Percentiles rank a stretch among this genome's conserved stretches.
These are phyloP conservation scores for Metarhizium guizhouense DNA, from an alignment of 2,329 filamentous ascomycete species.

Conservation along the genomic window DNA sequence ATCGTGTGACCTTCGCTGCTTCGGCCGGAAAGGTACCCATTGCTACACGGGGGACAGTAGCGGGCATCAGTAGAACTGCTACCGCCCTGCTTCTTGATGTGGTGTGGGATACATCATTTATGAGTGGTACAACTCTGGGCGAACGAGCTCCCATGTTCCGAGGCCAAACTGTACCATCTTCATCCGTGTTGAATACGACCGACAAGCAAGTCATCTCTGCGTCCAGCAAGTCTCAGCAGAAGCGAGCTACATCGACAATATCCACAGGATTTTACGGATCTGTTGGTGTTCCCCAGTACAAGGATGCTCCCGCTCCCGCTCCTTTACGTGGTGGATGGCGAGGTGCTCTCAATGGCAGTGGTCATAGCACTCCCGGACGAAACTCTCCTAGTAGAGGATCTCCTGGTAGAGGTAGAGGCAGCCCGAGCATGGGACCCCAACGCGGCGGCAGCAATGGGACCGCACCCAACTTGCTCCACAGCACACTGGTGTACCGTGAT, in stretches of 20 bases:
- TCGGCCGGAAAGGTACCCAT: slow-evolving; percentile 93
- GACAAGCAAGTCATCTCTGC: slow-evolving; percentile 71
- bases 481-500: slow-evolving; percentile 43
- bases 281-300: slow-evolving; percentile 53
- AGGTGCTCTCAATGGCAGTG: slow-evolving; percentile 40
- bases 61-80: slow-evolving; percentile 83
- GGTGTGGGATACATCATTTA: slow-evolving; percentile 90
- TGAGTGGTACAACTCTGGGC: slow-evolving; percentile 89
- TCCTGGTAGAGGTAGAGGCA: slow-evolving; percentile 29
- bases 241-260: slow-evolving; percentile 39
- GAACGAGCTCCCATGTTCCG: slow-evolving; percentile 89
- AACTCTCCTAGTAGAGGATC: slow-evolving; percentile 24
- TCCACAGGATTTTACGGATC: slow-evolving; percentile 46
- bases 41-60: slow-evolving; percentile 83
- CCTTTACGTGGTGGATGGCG: slow-evolving; percentile 50
- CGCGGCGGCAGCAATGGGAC: slow-evolving; percentile 17
- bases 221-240: slow-evolving; percentile 42
- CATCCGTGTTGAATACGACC: slow-evolving; percentile 82
- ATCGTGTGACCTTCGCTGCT: slow-evolving; percentile 87
- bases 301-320: slow-evolving; percentile 45
- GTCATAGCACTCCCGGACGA: slow-evolving; percentile 27
- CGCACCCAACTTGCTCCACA: slow-evolving; percentile 37
- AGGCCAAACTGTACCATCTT: slow-evolving; percentile 80
- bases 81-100: slow-evolving; percentile 79
- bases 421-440: slow-evolving; percentile 26